Evolutionary conservation across 2,329 filamentous ascomycete species (phyloP), one percentile per base, ranked within the genome.

Genomic region (Onygenales sp.): DNA sequence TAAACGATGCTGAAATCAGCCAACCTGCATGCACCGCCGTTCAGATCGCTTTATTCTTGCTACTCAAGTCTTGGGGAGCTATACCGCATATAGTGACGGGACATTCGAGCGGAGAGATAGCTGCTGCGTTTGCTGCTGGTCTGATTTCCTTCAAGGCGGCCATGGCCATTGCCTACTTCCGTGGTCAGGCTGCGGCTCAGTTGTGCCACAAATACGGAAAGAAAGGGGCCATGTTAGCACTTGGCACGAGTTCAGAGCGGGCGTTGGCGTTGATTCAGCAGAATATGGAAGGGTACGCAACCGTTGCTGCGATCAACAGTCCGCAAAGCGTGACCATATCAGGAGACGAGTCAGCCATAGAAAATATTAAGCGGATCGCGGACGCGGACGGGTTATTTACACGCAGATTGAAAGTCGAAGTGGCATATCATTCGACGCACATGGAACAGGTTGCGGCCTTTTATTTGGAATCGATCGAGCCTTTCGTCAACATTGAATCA

Each of bases 61-160:
- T 58, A 13, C 42, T 58, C 9, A 2, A 13, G 0, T 21, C 32
- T 4, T 55, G 48, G 50, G 42, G 37, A 4, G 43, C 57, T 13
- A 21, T 13, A 2, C 52, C 52, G 13, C 2, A 27, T 2, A 14
- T 40, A 6, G 50, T 55, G 4, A 40, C 52, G 4, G 55, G 56
- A 2, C 56, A 58, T 42, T 57, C 54, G 2, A 31, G 11, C 2
- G 56, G 56, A 7, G 56, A 58, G 46, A 57, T 57, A 21, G 52
- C 47, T 42, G 40, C 40, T 42, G 40, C 40, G 11, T 42, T 40
- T 14, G 45, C 21, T 10, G 45, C 45, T 32, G 45, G 45, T 32
- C 17, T 33, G 21, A 34, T 48, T 31, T 31, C 45, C 10, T 21
- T 33, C 45, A 3, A 48, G 33, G 33, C 45, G n/a, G 45, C 45